A percentile compares a stretch with the other conserved stretches of the same genome.
These are phyloP conservation scores for Epicoccum sorghinum DNA, from an alignment of 2,329 filamentous ascomycete genomes.

Conservation along the genomic window DNA sequence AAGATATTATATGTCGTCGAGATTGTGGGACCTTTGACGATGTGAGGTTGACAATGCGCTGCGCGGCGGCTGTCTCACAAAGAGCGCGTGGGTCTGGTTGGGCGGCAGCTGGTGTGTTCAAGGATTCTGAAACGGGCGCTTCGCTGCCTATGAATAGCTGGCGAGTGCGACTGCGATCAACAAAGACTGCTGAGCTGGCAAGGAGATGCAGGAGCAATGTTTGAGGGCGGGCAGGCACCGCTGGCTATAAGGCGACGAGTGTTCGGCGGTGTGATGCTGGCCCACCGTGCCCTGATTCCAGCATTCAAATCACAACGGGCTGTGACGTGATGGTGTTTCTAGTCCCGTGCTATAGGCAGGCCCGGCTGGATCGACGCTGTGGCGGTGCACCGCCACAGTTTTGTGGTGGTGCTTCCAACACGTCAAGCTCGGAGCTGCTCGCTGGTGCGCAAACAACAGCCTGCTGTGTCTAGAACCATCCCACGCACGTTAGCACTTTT, in stretches of 20 bases:
- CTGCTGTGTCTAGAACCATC: background rate
- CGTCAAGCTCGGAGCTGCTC: constrained; percentile 11
- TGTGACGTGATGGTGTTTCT: constrained; percentile 20
- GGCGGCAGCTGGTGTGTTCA: constrained; percentile 30
- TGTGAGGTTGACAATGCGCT: constrained; percentile 14
- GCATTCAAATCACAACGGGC: background rate
- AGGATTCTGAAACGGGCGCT: constrained; percentile 49
- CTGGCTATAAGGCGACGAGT: constrained; percentile 20
- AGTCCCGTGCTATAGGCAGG: background rate
- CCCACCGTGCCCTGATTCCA: constrained; percentile 38
- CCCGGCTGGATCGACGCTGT: constrained; percentile 9
- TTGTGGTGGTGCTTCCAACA: constrained; percentile 2
- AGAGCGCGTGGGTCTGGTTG: constrained; percentile 4
- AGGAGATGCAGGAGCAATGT: constrained; percentile 21
- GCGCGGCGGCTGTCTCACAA: constrained; percentile 36
- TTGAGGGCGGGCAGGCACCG: constrained; percentile 11
- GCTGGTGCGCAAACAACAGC: background rate
- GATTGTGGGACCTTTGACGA: constrained; percentile 2
- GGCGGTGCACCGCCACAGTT: background rate
- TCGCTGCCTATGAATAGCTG: constrained; percentile 46
- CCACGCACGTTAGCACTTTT: constrained; percentile 2
- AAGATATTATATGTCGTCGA: constrained; percentile 29
- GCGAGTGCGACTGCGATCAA: constrained; percentile 31
- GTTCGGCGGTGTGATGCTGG: constrained; percentile 32
- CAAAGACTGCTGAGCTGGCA: constrained; percentile 15